Conservation (phyloP, 2,329 filamentous ascomycete species). For the Trichoderma brevicompactum region DNA sequence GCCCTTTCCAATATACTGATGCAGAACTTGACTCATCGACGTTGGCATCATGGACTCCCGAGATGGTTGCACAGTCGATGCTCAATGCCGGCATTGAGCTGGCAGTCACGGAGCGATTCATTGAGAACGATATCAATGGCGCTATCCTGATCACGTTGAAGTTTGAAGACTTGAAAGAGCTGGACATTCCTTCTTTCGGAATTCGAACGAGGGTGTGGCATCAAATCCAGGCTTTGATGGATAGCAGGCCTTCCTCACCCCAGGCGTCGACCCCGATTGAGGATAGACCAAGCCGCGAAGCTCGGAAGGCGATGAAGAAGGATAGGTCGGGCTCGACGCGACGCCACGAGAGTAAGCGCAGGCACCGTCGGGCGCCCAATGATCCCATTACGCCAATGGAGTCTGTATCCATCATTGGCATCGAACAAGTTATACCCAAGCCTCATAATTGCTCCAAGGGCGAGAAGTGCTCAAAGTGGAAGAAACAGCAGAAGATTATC, state of each 20-base stretch:
- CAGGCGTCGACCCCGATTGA: slow-evolving; percentile 64
- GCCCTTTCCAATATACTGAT: slow-evolving; percentile 61
- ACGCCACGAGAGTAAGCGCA: slow-evolving; percentile 48
- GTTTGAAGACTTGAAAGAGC: slow-evolving; percentile 82
- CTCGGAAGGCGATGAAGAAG: slow-evolving; percentile 51
- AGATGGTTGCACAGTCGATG: slow-evolving; percentile 87
- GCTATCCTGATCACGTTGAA: slow-evolving; percentile 87
- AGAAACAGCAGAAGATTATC: slow-evolving; percentile 77
- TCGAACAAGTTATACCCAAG: slow-evolving; percentile 86
- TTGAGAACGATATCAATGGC: slow-evolving; percentile 90
- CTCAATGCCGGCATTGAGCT: slow-evolving; percentile 78
- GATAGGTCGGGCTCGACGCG: slow-evolving; percentile 43
- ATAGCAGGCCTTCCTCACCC: slow-evolving; percentile 56
- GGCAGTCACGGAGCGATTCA: slow-evolving; percentile 78
- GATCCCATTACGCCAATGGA: slow-evolving; percentile 78
- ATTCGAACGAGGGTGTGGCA: slow-evolving; percentile 80
- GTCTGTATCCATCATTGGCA: slow-evolving; percentile 88
- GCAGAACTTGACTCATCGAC: slow-evolving; percentile 62
- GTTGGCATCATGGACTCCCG: slow-evolving; percentile 70
- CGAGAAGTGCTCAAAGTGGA: slow-evolving; percentile 81
- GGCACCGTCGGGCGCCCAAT: slow-evolving; percentile 53
- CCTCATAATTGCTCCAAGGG: slow-evolving; percentile 85
- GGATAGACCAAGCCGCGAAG: slow-evolving; percentile 58
- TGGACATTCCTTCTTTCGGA: slow-evolving; percentile 80
- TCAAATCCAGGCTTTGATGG: slow-evolving; percentile 72